phyloP scores from a whole-genome alignment of 2,329 filamentous ascomycete genomes.

The Lasiodiplodia theobromae region DNA sequence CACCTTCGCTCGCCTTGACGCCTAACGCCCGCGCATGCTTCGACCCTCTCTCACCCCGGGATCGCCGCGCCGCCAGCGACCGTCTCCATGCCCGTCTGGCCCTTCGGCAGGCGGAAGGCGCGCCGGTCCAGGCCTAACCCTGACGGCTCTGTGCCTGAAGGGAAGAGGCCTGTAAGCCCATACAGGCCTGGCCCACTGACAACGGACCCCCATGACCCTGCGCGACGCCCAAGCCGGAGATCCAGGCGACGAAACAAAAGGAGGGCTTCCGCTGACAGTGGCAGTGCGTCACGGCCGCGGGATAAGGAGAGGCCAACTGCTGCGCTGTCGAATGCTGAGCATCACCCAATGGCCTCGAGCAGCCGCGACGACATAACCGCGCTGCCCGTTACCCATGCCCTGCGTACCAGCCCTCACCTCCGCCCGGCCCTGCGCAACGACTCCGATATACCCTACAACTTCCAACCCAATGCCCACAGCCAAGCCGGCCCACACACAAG shows the following conservation, averaged over 20 bases:
- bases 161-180: constrained; percentile 43
- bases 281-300: constrained; percentile 26
- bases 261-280: constrained; percentile 31
- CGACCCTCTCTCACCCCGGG: constrained; percentile 20
- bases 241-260: constrained; percentile 39
- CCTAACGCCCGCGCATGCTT: constrained; percentile 22
- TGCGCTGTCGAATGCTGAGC: constrained; percentile 21
- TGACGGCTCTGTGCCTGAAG: constrained; percentile 55
- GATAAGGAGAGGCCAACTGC: constrained; percentile 20
- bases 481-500: constrained; percentile 42
- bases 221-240: constrained; percentile 28
- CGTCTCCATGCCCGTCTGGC: constrained; percentile 77
- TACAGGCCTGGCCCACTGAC: constrained; percentile 34
- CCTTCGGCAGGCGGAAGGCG: constrained; percentile 63
- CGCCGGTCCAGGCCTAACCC: constrained; percentile 24
- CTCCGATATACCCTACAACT: constrained; percentile 54
- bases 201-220: constrained; percentile 29
- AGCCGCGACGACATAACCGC: constrained; percentile 58
- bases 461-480: constrained; percentile 41
- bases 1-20: constrained; percentile 23
- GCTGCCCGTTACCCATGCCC: constrained; percentile 49
- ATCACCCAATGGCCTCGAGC: constrained; percentile 25
- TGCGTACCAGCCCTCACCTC: constrained; percentile 57
- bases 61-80: constrained; percentile 23
- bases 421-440: constrained; percentile 50